A percentile compares a stretch with the other conserved stretches of the same genome.
Evolutionary conservation across 2,329 filamentous ascomycete species (phyloP).

Genomic region (Cladosporium sp.): DNA sequence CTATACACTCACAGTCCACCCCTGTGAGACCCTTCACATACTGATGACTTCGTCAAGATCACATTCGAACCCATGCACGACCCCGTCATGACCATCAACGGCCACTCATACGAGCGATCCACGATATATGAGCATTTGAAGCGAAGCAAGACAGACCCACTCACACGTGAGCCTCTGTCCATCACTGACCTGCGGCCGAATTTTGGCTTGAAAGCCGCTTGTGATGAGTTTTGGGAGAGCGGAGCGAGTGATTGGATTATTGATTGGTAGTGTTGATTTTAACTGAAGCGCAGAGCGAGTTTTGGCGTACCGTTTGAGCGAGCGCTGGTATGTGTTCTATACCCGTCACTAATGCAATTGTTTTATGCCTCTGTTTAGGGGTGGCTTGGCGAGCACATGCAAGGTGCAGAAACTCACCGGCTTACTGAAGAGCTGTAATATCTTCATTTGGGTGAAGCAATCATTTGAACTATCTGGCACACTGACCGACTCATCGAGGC

Average conservation of each 20-base stretch:
- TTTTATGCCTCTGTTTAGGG: no score
- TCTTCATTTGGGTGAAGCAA: no score
- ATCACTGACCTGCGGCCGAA: slow-evolving; percentile 73
- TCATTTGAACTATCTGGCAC: no score
- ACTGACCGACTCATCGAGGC: no score
- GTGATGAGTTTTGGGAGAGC: slow-evolving; percentile 74
- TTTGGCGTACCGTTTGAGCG: no score
- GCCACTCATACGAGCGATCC: slow-evolving; percentile 83
- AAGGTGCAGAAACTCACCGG: no score
- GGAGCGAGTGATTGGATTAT: slow-evolving; percentile 80
- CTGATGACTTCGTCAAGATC: slow-evolving; percentile 19
- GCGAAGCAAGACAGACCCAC: slow-evolving; percentile 68
- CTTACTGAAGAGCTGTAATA: no score
- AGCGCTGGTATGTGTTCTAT: no score
- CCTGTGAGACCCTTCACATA: neutral
- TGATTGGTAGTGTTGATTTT: slow-evolving; percentile 23
- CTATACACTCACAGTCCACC: slow-evolving; percentile 53
- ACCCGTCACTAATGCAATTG: no score
- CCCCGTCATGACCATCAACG: slow-evolving; percentile 66
- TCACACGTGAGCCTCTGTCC: slow-evolving; percentile 71
- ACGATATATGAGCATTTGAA: slow-evolving; percentile 83
- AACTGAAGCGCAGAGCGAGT: neutral
- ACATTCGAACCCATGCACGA: slow-evolving; percentile 32
- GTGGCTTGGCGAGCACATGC: no score
- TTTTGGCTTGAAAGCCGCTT: slow-evolving; percentile 72